A percentile compares a stretch with the other conserved stretches of the same genome.
phyloP scores from a whole-genome alignment of 495 filamentous ascomycete genomes.

The Parmelia sp. region DNA sequence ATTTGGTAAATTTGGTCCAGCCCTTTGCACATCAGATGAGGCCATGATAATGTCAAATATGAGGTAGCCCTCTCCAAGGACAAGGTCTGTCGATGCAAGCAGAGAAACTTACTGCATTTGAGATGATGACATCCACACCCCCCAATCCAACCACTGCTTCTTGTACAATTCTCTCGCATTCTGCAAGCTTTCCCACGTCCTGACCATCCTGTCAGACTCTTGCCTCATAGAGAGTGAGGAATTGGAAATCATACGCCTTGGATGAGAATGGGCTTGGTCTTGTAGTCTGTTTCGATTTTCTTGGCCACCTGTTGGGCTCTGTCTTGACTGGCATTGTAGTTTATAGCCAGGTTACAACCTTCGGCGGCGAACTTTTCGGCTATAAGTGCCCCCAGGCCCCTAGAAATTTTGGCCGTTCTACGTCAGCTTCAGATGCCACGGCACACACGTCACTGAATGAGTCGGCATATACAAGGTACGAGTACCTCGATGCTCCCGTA shows the following conservation, averaged over 20 bases:
- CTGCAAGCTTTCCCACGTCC: slow-evolving; percentile 53
- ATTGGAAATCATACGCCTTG: slow-evolving; percentile 48
- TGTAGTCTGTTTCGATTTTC: slow-evolving; percentile 45
- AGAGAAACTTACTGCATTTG: slow-evolving; percentile 58
- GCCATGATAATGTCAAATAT: background rate
- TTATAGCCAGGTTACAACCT: slow-evolving; percentile 63
- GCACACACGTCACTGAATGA: background rate
- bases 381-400: slow-evolving; percentile 60
- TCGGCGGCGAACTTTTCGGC: slow-evolving; percentile 59
- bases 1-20: slow-evolving; percentile 59
- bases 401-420: slow-evolving; percentile 25
- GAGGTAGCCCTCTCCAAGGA: background rate
- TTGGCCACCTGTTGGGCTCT: slow-evolving; percentile 49
- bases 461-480: too few relatives aligned
- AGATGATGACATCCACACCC: slow-evolving; percentile 63
- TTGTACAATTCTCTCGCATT: slow-evolving; percentile 49
- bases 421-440: background rate
- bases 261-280: slow-evolving; percentile 49
- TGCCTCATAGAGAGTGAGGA: background rate
- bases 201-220: slow-evolving; percentile 24
- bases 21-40: slow-evolving; percentile 39
- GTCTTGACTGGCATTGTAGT: slow-evolving; percentile 53
- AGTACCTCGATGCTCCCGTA: slow-evolving; percentile 64
- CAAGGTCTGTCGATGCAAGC: background rate
- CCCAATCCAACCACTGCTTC: slow-evolving; percentile 53